Percentiles rank a stretch among this genome's conserved stretches.
phyloP scores from a whole-genome alignment of 805 yeast genomes.

The Ogataea salicorniae region DNA sequence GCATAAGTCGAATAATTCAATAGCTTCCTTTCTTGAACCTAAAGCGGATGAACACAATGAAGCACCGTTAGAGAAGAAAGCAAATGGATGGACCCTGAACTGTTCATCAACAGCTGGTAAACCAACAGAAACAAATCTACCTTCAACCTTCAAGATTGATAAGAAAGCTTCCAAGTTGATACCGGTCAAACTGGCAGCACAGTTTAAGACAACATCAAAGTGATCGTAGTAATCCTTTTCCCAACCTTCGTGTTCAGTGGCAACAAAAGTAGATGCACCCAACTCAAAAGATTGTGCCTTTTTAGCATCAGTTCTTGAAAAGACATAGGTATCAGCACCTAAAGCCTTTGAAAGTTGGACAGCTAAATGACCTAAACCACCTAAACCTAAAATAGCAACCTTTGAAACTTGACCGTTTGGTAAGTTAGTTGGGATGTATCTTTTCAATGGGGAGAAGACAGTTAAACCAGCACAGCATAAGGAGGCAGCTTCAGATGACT shows the following conservation, averaged over 20 bases:
- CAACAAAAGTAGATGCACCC: slow-evolving; percentile 40
- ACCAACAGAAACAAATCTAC: slow-evolving; percentile 44
- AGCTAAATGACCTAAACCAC: slow-evolving; percentile 46
- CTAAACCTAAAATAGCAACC: slow-evolving; percentile 41
- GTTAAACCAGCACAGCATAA: slow-evolving; percentile 50
- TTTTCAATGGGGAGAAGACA: slow-evolving; percentile 42
- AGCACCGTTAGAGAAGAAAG: slow-evolving; percentile 44
- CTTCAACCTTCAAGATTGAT: slow-evolving; percentile 32
- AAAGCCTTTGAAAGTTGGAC: slow-evolving; percentile 39
- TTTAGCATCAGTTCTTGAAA: slow-evolving; percentile 38
- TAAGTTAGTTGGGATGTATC: slow-evolving; percentile 30
- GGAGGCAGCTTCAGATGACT: slow-evolving; percentile 40
- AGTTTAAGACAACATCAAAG: slow-evolving; percentile 38
- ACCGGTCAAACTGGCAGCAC: slow-evolving; percentile 38
- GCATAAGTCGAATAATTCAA: slow-evolving; percentile 41
- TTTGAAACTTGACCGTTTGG: slow-evolving; percentile 30
- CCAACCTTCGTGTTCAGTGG: slow-evolving; percentile 45
- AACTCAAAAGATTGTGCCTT: slow-evolving; percentile 34
- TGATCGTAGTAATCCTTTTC: slow-evolving; percentile 25
- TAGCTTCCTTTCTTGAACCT: slow-evolving; percentile 44
- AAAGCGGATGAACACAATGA: slow-evolving; percentile 41
- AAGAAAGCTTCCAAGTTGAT: slow-evolving; percentile 32
- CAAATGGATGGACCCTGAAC: slow-evolving; percentile 42
- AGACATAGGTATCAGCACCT: slow-evolving; percentile 41
- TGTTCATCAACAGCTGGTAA: slow-evolving; percentile 38